Evolutionary conservation across 164 flowering plant species (phyloP).

Genomic region (Vitis amurensis): DNA sequence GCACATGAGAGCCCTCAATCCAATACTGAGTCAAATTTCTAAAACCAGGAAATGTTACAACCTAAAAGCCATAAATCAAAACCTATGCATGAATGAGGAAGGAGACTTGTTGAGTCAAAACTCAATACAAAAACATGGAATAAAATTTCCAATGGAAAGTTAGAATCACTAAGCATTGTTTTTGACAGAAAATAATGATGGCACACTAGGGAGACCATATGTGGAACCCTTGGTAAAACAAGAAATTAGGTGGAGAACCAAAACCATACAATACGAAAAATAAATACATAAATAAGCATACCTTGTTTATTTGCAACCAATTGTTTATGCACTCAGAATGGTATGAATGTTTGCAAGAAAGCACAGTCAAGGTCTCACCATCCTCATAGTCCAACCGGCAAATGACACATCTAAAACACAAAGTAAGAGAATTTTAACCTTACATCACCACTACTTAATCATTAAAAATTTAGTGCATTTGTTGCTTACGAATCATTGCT

Average conservation of each 20-base stretch:
- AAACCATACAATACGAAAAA: background rate
- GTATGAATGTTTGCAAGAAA: constrained; percentile 84
- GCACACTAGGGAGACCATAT: too few species aligned
- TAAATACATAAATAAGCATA: constrained; percentile 3
- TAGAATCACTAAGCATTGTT: too few species aligned
- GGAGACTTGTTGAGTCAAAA: too few species aligned
- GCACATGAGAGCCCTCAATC: too few species aligned
- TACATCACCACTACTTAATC: background rate
- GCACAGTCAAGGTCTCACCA: constrained; percentile 67
- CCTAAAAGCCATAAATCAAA: too few species aligned
- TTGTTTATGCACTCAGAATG: constrained; percentile 86
- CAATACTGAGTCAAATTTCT: too few species aligned
- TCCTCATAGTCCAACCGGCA: constrained; percentile 89
- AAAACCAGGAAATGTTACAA: too few species aligned
- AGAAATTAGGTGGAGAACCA: background rate
- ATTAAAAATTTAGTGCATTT: background rate
- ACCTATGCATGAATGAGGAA: too few species aligned
- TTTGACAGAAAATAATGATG: too few species aligned
- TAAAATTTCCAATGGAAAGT: too few species aligned
- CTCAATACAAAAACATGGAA: too few species aligned
- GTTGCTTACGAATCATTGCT: constrained; percentile 71
- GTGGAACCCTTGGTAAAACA: background rate
- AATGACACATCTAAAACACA: constrained; percentile 75
- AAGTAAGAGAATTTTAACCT: background rate
- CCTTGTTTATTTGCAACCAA: constrained; percentile 93